Evolutionary conservation across 192 early-diverging fungal species (phyloP).

Genomic region (Backusella liffmaniae): DNA sequence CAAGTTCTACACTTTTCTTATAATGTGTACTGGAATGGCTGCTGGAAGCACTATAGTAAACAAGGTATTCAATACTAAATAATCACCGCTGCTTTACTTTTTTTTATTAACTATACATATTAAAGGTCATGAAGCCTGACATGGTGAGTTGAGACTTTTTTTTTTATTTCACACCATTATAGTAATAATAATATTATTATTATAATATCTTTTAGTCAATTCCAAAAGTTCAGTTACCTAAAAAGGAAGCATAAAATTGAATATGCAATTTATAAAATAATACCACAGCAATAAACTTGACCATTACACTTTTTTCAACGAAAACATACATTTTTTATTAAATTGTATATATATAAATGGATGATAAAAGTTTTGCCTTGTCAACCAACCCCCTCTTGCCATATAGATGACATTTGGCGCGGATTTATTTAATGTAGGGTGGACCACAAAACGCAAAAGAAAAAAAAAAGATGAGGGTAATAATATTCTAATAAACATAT

Average conservation of each 20-base stretch:
- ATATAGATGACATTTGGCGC: no score
- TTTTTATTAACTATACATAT: not conserved
- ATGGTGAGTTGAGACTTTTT: not conserved
- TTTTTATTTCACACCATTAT: not conserved
- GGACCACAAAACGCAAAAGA: not conserved
- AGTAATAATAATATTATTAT: no score
- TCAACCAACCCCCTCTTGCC: no score
- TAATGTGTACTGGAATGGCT: conserved; percentile 25
- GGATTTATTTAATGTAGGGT: no score
- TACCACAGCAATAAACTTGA: not conserved
- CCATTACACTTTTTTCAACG: no score
- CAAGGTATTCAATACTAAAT: conserved; percentile 8
- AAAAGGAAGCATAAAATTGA: not conserved
- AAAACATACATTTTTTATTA: no score
- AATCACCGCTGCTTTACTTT: not conserved
- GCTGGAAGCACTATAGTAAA: conserved; percentile 21
- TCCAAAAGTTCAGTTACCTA: not conserved
- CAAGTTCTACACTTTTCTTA: conserved; percentile 18
- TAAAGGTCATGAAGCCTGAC: conserved; percentile 14
- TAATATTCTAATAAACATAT: not conserved
- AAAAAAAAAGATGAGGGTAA: no score
- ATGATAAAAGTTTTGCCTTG: no score
- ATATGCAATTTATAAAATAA: not conserved
- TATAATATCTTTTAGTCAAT: not conserved
- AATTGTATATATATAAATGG: no score